phyloP scores from a whole-genome alignment of 495 filamentous ascomycete species.

The Lophiostoma macrostomum region DNA sequence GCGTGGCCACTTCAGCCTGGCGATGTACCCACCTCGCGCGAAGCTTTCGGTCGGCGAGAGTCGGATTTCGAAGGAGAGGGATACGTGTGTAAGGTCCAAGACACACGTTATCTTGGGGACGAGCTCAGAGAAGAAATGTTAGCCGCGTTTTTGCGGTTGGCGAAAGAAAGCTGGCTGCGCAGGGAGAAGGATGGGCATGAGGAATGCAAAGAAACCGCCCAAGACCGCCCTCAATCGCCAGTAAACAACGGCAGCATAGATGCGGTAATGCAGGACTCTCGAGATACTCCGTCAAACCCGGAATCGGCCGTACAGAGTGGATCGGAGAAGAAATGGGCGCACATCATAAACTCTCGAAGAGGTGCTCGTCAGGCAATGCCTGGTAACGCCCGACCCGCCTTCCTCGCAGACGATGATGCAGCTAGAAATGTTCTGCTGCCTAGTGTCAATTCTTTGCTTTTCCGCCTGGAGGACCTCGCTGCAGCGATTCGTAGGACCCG shows the following conservation, averaged over 20 bases:
- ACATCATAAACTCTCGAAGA: not conserved
- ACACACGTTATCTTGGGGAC: constrained; percentile 49
- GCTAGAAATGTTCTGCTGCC: constrained; percentile 61
- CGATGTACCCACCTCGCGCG: constrained; percentile 57
- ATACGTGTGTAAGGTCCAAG: constrained; percentile 42
- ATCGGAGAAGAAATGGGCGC: not conserved
- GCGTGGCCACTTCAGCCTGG: constrained; percentile 69
- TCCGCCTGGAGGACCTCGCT: constrained; percentile 63
- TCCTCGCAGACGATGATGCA: constrained; percentile 61
- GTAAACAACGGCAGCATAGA: too few relatives aligned
- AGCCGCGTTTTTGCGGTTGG: constrained; percentile 58
- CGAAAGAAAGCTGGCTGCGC: constrained; percentile 58
- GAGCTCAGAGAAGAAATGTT: constrained; percentile 65
- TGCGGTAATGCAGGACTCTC: too few relatives aligned
- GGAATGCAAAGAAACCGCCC: not conserved
- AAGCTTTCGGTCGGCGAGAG: constrained; percentile 39
- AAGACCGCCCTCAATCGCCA: too few relatives aligned
- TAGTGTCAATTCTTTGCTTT: constrained; percentile 60
- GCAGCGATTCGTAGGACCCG: constrained; percentile 63
- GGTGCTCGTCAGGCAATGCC: not conserved
- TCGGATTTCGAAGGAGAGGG: constrained; percentile 48
- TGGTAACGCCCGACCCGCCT: constrained; percentile 34
- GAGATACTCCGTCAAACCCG: too few relatives aligned
- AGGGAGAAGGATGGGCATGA: constrained; percentile 25
- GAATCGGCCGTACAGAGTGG: too few relatives aligned